Base-by-base conservation (phyloP, 2,329 filamentous ascomycete species). In the Cryphonectria japonica region DNA sequence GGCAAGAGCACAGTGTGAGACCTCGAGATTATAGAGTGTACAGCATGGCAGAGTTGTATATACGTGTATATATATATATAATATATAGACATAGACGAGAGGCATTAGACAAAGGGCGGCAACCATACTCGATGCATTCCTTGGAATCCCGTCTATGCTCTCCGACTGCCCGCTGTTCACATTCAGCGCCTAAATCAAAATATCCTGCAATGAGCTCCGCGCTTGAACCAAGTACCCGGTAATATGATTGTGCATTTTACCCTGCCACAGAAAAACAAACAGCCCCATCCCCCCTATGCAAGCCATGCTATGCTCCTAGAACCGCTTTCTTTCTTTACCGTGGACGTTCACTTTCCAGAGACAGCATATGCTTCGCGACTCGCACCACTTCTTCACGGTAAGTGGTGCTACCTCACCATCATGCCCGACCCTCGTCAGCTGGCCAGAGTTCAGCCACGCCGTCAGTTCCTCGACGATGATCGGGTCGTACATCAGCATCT, bases 401-500 rank as follows among this genome's bases (percentile, higher is more conserved):
- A 79, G 83, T 0, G 88, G 82, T 8, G 83, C 84, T 13, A 92
- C 87, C 78, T 93, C 89, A 11, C 85, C 86, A 74, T 93, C 91
- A 75, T 88, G 92, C 0, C 89, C 89, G 0, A 89, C 86, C 3
- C 84, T 83, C 16, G 85, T 85, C 61, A 95, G 81, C 34, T 89
- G 88, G 16, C 91, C 91, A 3, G 86, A 86, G 75, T 97, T 98
- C 22, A 98, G 82, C 92, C 94, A 98, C 0, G 83, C 82, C 0
- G 95, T 88, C 19, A 99, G 83, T 74, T 98, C 94, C 80, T 98
- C 95, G 0, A 98, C 81, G 1, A 96, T 86, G 60, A 99, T 92
- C 0, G 95, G 94, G 76, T 98, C 95, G 78, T 97, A 98, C 78
- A 98, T 88, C 7, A 98, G 84, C 63, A 99, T 98, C 82, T 94